Evolutionary conservation across 164 flowering plant genomes (phyloP).

Genomic region (Berberis vulgaris): DNA sequence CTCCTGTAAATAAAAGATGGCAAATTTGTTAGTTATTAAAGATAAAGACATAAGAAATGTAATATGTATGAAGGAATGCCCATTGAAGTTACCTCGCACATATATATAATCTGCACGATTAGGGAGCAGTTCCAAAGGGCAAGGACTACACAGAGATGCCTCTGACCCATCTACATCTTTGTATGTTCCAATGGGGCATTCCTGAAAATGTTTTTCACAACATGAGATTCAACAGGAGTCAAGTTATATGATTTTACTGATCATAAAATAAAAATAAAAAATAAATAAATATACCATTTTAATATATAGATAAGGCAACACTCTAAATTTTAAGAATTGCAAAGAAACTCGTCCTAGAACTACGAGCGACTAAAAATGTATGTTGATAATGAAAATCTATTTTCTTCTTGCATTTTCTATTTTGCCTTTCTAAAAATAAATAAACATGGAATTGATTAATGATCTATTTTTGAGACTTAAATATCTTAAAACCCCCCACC

Average conservation of each 20-base stretch:
- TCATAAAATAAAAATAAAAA: background rate
- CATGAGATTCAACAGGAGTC: background rate
- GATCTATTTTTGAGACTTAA: too few species aligned
- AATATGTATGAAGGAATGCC: too few species aligned
- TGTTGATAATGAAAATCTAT: too few species aligned
- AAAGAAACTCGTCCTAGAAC: too few species aligned
- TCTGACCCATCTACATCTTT: constrained; percentile 80
- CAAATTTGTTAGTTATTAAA: background rate
- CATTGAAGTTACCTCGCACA: constrained; percentile 51
- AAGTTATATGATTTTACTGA: background rate
- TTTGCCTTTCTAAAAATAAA: too few species aligned
- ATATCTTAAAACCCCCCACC: too few species aligned
- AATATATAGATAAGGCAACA: too few species aligned
- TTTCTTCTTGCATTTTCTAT: too few species aligned
- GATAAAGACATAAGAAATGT: background rate
- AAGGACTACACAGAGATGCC: constrained; percentile 54
- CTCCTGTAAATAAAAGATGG: constrained; percentile 44
- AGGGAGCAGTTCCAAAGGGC: constrained; percentile 65
- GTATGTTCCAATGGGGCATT: constrained; percentile 87
- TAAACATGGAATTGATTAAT: too few species aligned
- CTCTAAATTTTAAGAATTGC: too few species aligned
- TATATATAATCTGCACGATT: constrained; percentile 66
- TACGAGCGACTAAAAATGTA: too few species aligned
- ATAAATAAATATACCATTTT: too few species aligned
- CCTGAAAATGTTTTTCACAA: constrained; percentile 28